Evolutionary conservation across 2,329 filamentous ascomycete genomes (phyloP).

Genomic region (Cladobotryum mycophilum): DNA sequence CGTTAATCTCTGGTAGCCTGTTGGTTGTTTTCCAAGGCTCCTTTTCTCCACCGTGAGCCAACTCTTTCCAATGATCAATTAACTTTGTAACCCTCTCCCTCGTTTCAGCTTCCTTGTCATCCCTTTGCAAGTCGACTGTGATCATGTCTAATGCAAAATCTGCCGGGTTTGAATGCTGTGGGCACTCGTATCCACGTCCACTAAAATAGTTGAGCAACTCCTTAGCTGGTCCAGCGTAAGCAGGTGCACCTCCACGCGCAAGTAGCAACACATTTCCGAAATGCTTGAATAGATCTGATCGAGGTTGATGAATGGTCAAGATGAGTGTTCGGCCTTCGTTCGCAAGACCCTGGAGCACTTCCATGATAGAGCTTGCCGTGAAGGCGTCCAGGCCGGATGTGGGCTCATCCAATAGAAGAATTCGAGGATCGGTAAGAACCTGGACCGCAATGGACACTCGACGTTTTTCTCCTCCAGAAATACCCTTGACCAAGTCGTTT

Average conservation of each 20-base stretch:
- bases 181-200: conserved; percentile 56
- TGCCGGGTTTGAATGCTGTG: conserved; percentile 65
- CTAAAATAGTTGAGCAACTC: conserved; percentile 62
- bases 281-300: conserved; percentile 63
- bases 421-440: conserved; percentile 66
- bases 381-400: conserved; percentile 73
- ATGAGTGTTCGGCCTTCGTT: conserved; percentile 68
- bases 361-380: conserved; percentile 69
- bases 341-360: conserved; percentile 63
- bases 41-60: conserved; percentile 4
- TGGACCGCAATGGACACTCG: conserved; percentile 73
- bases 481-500: conserved; percentile 66
- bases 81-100: conserved; percentile 55
- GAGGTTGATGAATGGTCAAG: conserved; percentile 72
- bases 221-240: conserved; percentile 58
- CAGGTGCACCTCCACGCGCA: conserved; percentile 60
- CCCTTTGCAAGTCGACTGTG: conserved; percentile 66
- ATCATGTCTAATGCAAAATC: conserved; percentile 74
- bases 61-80: conserved; percentile 51
- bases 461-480: conserved; percentile 73
- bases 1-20: conserved; percentile 22
- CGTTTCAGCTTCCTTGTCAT: conserved; percentile 54
- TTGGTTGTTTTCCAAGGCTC: conserved; percentile 5
- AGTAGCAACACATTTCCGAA: conserved; percentile 68
- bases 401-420: conserved; percentile 70